phyloP scores from a whole-genome alignment of 23 red algal species.

The Pyropia haitanensis region DNA sequence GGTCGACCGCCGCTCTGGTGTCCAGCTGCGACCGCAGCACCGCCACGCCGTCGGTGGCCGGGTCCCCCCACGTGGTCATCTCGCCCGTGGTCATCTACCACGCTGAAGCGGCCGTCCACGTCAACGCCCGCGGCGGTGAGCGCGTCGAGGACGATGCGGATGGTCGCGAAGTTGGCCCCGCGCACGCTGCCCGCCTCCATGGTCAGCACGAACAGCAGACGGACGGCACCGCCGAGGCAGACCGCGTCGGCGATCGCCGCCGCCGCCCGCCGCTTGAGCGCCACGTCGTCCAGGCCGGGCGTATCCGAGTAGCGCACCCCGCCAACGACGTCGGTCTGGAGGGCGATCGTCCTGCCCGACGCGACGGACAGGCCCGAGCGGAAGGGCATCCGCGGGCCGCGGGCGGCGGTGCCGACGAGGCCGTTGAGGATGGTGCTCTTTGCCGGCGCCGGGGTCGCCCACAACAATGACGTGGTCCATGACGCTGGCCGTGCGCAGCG shows the following conservation, averaged over 20 bases:
- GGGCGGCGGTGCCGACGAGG: no score
- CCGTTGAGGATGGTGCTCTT: no score
- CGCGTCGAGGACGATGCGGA: conserved; percentile 14
- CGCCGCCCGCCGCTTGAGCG: conserved; percentile 5
- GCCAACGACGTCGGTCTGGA: conserved; percentile 5
- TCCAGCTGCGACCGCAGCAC: no score
- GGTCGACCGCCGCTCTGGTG: no score
- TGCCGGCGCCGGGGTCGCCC: no score
- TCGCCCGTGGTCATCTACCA: conserved; percentile 9
- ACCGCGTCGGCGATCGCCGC: conserved; percentile 5
- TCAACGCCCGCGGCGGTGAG: conserved; percentile 5
- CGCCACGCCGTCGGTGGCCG: no score
- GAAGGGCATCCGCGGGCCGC: background rate
- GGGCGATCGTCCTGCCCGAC: background rate
- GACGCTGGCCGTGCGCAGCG: no score
- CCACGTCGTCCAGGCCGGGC: conserved; percentile 15
- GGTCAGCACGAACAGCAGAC: conserved; percentile 21
- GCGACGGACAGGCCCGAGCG: background rate
- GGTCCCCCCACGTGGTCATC: conserved; percentile 3
- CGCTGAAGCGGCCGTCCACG: conserved; percentile 8
- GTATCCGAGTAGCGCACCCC: conserved; percentile 11
- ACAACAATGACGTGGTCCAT: no score
- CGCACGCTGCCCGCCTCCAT: conserved; percentile 8
- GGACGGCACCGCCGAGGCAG: background rate
- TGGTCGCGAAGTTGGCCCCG: conserved; percentile 3